phyloP scores from a whole-genome alignment of 1,139 yeast genomes.

The Tardiomyces digboiensis region DNA sequence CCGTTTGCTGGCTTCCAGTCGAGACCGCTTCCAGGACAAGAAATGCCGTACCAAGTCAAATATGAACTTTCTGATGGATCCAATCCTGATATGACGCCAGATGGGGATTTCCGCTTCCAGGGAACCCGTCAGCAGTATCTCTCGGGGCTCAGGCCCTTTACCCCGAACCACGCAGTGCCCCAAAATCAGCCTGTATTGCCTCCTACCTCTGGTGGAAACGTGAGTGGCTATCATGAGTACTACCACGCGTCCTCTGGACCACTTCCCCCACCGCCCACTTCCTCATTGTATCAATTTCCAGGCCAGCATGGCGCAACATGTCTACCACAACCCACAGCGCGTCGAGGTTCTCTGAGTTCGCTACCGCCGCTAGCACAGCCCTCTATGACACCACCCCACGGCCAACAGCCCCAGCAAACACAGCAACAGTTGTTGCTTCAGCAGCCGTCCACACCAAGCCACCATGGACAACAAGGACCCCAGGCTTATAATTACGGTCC shows the following conservation, averaged over 20 bases:
- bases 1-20: background rate
- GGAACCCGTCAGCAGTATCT: no score
- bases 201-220: no score
- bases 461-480: background rate
- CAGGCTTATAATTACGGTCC: background rate
- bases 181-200: no score
- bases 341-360: background rate
- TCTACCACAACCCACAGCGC: background rate
- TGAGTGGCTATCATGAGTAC: background rate
- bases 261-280: background rate
- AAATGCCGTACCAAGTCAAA: background rate
- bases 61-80: slow-evolving; percentile 1
- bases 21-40: background rate
- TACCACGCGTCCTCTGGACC: background rate
- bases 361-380: background rate
- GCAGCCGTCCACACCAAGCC: background rate
- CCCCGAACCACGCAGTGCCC: no score
- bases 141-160: no score
- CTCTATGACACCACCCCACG: background rate
- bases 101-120: background rate
- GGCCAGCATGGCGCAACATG: background rate
- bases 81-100: slow-evolving; percentile 5
- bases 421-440: background rate
- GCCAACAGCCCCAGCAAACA: background rate
- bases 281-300: background rate